Base-by-base conservation (phyloP, 441 rosid species). In the Arabidopsis hybrid region DNA sequence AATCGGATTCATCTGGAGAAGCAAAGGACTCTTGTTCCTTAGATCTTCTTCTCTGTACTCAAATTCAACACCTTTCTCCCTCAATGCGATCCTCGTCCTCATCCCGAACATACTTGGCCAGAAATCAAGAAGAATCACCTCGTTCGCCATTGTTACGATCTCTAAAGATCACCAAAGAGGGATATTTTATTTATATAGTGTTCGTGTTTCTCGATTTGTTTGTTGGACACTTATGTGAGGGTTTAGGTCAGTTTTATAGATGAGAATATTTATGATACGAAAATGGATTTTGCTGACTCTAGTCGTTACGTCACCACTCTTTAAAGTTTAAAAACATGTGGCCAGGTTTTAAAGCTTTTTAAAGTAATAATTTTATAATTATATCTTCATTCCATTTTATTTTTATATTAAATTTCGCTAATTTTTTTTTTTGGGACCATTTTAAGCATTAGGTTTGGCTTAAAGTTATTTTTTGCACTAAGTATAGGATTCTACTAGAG, bases 51-150 rank as follows among this genome's bases (percentile, higher is more conserved):
- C 84, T 70, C 61, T 69, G 75, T 61, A 69, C 65, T 83, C 79
- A 11, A 74, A 75, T 1, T 78, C 57, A 0, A 80, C 69, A 7
- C 77, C 84, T 63, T 83, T 80, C 74, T 75, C 79, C 0, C 78
- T 76, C 70, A 78, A 36, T 2, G 86, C 82, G 43, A 80, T 71
- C 39, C 82, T 80, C 7, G 73, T 53, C 17, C 85, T 80, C 80
- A 80, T 77, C 5, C 80, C 85, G 34, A 69, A 82, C 31, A 74
- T 60, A 18, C 85, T 82, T 0, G 82, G 72, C 81, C 82, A 77
- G 71, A 58, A 82, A 73, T 72, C 80, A 16, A 83, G 69, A 39
- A 80, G 75, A 35, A 78, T 61, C 42, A 80, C 78, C 2, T 34
- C 83, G 17, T 78, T 71, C 51, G 78, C 72, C 77, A 80, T 80